Percentiles rank a stretch among this genome's conserved stretches.
Conservation (phyloP, 306 rosid genomes). For the Betula pendula region DNA sequence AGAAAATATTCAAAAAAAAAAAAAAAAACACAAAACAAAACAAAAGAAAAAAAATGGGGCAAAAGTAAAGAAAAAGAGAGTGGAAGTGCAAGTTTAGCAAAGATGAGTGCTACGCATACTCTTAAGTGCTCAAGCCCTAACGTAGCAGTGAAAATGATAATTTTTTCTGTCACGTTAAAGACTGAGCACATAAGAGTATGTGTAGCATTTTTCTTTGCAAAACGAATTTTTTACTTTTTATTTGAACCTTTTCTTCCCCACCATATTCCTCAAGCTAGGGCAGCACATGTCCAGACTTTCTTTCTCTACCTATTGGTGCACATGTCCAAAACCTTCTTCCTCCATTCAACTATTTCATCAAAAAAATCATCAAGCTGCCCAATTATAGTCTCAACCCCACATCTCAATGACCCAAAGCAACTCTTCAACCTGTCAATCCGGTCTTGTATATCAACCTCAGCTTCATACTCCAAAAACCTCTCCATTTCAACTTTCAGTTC, state of each 20-base stretch:
- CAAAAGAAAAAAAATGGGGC: background rate
- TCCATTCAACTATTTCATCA: constrained; percentile 87
- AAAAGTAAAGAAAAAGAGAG: background rate
- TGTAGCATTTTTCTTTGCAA: no score
- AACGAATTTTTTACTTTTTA: background rate
- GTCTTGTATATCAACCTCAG: constrained; percentile 36
- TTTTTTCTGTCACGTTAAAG: no score
- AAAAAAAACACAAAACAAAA: background rate
- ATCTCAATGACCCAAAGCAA: constrained; percentile 64
- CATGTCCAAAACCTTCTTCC: constrained; percentile 87
- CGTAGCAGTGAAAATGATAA: no score
- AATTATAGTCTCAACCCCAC: constrained; percentile 63
- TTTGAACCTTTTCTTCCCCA: background rate
- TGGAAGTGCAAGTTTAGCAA: constrained; percentile 5
- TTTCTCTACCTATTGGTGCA: constrained; percentile 62
- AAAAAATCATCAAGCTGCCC: constrained; percentile 89
- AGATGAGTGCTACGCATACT: no score
- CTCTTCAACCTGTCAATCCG: constrained; percentile 52
- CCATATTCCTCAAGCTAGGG: constrained; percentile 6
- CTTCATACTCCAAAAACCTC: constrained; percentile 38
- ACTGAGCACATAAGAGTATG: no score
- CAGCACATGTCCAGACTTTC: constrained; percentile 22
- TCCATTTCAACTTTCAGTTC: constrained; percentile 60
- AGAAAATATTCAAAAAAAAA: background rate
- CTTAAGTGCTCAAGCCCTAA: no score